phyloP scores from a whole-genome alignment of 2,329 filamentous ascomycete species.

The Furcasterigmium sp. region DNA sequence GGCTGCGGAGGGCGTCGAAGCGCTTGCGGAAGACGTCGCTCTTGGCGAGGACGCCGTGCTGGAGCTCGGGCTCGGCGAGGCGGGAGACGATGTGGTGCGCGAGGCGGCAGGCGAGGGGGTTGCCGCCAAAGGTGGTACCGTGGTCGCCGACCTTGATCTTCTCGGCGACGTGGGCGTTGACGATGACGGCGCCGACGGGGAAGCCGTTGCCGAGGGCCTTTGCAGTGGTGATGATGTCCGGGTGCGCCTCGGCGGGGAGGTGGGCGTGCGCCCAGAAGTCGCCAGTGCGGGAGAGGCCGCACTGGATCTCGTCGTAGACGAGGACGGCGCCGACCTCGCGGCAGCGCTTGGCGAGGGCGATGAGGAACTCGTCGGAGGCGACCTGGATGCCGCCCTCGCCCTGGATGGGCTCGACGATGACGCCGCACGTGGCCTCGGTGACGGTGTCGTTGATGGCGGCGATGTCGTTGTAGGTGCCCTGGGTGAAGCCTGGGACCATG shows the following conservation, averaged over 20 bases:
- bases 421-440: constrained; percentile 82
- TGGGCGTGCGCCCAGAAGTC: constrained; percentile 81
- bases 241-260: constrained; percentile 75
- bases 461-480: constrained; percentile 82
- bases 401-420: constrained; percentile 96
- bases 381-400: constrained; percentile 91
- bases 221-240: constrained; percentile 88
- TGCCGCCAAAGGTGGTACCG: constrained; percentile 91
- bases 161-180: constrained; percentile 32
- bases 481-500: constrained; percentile 90
- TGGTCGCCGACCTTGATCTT: constrained; percentile 66
- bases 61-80: constrained; percentile 66
- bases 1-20: constrained; percentile 40
- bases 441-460: constrained; percentile 66
- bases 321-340: constrained; percentile 82
- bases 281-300: constrained; percentile 82
- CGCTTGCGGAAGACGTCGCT: constrained; percentile 41
- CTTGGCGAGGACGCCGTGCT: constrained; percentile 65
- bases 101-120: constrained; percentile 78
- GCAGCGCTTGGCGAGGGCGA: constrained; percentile 78
- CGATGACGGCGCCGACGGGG: constrained; percentile 71
- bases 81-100: constrained; percentile 81
- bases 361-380: constrained; percentile 76
- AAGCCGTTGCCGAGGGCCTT: constrained; percentile 97
- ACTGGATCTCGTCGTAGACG: constrained; percentile 97